Conservation (phyloP, 2,329 filamentous ascomycete genomes). For the Remersonia thermophila region DNA sequence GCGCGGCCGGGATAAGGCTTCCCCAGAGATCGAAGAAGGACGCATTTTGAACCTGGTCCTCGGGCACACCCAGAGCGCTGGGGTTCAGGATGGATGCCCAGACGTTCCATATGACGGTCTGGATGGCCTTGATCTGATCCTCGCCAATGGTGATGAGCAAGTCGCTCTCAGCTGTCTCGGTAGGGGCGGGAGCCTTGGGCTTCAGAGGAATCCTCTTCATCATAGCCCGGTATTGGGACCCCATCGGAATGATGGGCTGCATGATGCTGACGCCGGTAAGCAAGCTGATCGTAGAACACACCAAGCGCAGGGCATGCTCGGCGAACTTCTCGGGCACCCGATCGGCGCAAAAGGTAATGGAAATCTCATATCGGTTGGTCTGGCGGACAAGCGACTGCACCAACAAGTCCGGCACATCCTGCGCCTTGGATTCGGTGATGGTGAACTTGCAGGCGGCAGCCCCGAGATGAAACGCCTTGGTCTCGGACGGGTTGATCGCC, state of each 20-base stretch:
- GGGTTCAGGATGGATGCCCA: constrained; percentile 35
- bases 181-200: constrained; percentile 12
- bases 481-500: constrained; percentile 23
- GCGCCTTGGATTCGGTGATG: constrained; percentile 27
- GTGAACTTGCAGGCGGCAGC: constrained; percentile 33
- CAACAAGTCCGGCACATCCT: constrained; percentile 34
- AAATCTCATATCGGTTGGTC: constrained; percentile 27
- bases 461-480: constrained; percentile 32
- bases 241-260: constrained; percentile 33
- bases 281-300: constrained; percentile 32
- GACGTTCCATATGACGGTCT: constrained; percentile 29
- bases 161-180: constrained; percentile 8
- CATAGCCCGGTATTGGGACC: constrained; percentile 27
- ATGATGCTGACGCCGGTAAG: constrained; percentile 35
- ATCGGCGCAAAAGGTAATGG: constrained; percentile 34
- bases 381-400: constrained; percentile 29
- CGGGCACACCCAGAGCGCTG: constrained; percentile 25
- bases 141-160: constrained; percentile 23
- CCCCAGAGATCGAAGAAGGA: constrained; percentile 41
- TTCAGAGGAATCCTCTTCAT: constrained; percentile 32
- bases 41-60: constrained; percentile 30
- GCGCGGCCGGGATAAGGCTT: constrained; percentile 35
- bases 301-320: constrained; percentile 31
- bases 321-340: constrained; percentile 31
- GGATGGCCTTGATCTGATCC: constrained; percentile 29